Percentiles rank a stretch among this genome's conserved stretches.
Evolutionary conservation across 1,284 basidiomycete species (phyloP).

Genomic region (Volvariella volvacea): DNA sequence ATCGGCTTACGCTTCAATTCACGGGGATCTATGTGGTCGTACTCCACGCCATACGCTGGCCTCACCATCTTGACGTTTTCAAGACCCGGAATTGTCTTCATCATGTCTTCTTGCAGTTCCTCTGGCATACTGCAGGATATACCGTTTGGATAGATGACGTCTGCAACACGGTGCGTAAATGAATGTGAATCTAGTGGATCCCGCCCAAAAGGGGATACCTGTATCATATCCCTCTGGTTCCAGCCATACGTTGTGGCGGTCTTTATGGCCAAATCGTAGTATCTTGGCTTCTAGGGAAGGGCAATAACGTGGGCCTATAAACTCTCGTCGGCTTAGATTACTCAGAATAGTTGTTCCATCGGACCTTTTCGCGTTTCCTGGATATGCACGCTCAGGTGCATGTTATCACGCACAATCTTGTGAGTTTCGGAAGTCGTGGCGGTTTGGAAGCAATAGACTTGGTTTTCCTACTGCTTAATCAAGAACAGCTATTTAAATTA

Average conservation of each 20-base stretch:
- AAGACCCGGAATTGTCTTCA: conserved; percentile 78
- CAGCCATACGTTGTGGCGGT: conserved; percentile 76
- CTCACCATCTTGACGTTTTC: conserved; percentile 77
- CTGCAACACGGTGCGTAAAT: conserved; percentile 23
- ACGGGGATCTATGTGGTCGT: conserved; percentile 85
- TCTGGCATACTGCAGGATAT: conserved; percentile 83
- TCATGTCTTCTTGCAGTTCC: conserved; percentile 74
- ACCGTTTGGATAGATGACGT: conserved; percentile 86
- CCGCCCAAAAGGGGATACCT: conserved; percentile 31
- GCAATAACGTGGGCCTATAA: conserved; percentile 79
- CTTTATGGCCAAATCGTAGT: conserved; percentile 69
- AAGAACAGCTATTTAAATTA: background rate
- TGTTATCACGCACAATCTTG: conserved; percentile 62
- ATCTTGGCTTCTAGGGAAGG: conserved; percentile 88
- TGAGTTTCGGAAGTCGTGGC: conserved; percentile 71
- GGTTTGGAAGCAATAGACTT: conserved; percentile 72
- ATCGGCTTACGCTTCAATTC: conserved; percentile 61
- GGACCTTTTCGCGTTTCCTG: conserved; percentile 81
- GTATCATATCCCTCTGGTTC: conserved; percentile 90
- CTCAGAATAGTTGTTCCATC: background rate
- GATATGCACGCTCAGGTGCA: conserved; percentile 77
- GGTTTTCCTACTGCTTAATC: conserved; percentile 47
- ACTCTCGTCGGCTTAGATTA: background rate
- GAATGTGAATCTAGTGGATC: background rate
- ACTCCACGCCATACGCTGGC: conserved; percentile 90